Conservation (phyloP, 2,329 filamentous ascomycete genomes). For the Diplodia scrobiculata region DNA sequence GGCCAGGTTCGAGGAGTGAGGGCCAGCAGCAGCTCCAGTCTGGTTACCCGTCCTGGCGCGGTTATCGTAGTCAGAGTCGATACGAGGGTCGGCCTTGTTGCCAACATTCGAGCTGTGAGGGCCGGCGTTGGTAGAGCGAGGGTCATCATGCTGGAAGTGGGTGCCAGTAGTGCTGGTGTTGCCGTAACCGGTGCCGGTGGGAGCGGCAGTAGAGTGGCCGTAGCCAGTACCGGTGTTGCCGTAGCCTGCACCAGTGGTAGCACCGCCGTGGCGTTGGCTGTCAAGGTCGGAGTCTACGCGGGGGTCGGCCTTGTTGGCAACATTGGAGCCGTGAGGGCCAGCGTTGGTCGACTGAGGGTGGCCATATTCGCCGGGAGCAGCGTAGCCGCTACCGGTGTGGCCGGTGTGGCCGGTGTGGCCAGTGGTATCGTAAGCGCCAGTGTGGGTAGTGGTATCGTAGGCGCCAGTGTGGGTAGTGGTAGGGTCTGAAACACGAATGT, state of each 20-base stretch:
- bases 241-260: not conserved
- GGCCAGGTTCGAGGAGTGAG: slow-evolving; percentile 14
- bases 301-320: slow-evolving; percentile 18
- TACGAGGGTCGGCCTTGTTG: slow-evolving; percentile 14
- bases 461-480: slow-evolving; percentile 10
- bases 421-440: too few relatives aligned
- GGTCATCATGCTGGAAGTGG: not conserved
- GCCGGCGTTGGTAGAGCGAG: slow-evolving; percentile 5
- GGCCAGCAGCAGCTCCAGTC: slow-evolving; percentile 15
- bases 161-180: not conserved
- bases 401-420: too few relatives aligned
- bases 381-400: slow-evolving; percentile 1
- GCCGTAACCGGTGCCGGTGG: not conserved
- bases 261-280: not conserved
- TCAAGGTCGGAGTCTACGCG: slow-evolving; percentile 7
- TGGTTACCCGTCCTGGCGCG: not conserved
- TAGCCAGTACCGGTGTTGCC: not conserved
- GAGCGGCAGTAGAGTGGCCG: not conserved
- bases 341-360: not conserved
- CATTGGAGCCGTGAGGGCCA: slow-evolving; percentile 18
- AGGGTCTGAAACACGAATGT: not conserved
- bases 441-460: slow-evolving; percentile 6
- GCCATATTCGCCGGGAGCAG: not conserved
- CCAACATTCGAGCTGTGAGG: slow-evolving; percentile 10
- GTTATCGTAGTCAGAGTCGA: slow-evolving; percentile 9